A percentile compares a stretch with the other conserved stretches of the same genome.
Evolutionary conservation across 306 rosid species (phyloP).

Genomic region (Inga laurina): DNA sequence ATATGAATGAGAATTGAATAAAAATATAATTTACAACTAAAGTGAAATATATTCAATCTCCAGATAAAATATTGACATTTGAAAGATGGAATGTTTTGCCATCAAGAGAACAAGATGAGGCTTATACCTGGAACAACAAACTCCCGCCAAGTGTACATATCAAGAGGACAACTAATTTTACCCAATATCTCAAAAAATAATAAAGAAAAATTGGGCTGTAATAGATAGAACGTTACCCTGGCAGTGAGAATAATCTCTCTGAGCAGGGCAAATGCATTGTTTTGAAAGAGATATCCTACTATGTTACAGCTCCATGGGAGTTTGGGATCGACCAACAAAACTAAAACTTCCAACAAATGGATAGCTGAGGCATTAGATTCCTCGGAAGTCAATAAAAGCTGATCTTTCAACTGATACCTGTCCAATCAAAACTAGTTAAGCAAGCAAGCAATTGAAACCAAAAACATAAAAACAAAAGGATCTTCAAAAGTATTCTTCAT

Average conservation of each 20-base stretch:
- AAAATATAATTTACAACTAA: not conserved
- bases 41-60: constrained; percentile 5
- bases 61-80: not conserved
- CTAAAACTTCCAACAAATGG: constrained; percentile 69
- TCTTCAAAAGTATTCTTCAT: not conserved
- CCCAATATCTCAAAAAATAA: not conserved
- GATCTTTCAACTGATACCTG: constrained; percentile 72
- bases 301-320: constrained; percentile 90
- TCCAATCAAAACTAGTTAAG: constrained; percentile 42
- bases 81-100: not conserved
- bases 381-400: constrained; percentile 57
- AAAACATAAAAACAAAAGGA: not conserved
- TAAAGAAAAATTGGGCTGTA: not conserved
- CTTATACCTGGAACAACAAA: not conserved
- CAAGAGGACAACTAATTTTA: not conserved
- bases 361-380: constrained; percentile 52
- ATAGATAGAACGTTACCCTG: constrained; percentile 55
- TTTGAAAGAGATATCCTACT: constrained; percentile 70
- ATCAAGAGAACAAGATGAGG: constrained; percentile 1
- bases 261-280: constrained; percentile 59
- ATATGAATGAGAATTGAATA: not conserved
- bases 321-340: constrained; percentile 63
- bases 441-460: constrained; percentile 28
- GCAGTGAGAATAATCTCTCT: constrained; percentile 75
- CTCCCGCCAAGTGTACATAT: not conserved